Evolutionary conservation across 2,329 filamentous ascomycete species (phyloP).

Genomic region (Rhynchosporium graminicola): DNA sequence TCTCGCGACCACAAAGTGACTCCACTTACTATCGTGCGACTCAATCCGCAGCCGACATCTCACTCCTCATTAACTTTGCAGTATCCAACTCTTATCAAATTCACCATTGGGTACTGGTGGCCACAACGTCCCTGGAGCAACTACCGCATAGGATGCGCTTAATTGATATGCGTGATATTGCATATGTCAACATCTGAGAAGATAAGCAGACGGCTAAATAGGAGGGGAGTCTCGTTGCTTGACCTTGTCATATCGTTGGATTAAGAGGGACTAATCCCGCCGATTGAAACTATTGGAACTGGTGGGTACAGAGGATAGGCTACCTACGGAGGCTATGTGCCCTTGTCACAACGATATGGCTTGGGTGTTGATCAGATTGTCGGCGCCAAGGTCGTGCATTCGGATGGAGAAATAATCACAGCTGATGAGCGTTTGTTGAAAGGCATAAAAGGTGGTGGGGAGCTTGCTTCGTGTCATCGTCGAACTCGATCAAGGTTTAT

Average conservation of each 20-base stretch:
- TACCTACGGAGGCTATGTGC: slow-evolving; percentile 42
- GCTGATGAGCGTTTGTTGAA: slow-evolving; percentile 43
- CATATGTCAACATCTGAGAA: slow-evolving; percentile 36
- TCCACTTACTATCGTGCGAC: slow-evolving; percentile 35
- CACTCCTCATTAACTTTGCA: slow-evolving; percentile 28
- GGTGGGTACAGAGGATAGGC: slow-evolving; percentile 43
- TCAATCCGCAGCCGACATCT: slow-evolving; percentile 35
- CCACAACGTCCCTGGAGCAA: slow-evolving; percentile 42
- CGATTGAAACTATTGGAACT: slow-evolving; percentile 33
- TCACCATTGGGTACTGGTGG: slow-evolving; percentile 41
- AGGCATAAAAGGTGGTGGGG: slow-evolving; percentile 45
- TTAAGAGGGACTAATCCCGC: slow-evolving; percentile 39
- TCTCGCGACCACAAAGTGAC: slow-evolving; percentile 18
- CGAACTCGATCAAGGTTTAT: slow-evolving; percentile 46
- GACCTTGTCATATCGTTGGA: slow-evolving; percentile 38
- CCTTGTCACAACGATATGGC: slow-evolving; percentile 39
- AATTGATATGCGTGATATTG: slow-evolving; percentile 45
- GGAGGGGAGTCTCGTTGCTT: slow-evolving; percentile 43
- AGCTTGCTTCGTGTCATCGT: slow-evolving; percentile 45
- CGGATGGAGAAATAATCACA: slow-evolving; percentile 42
- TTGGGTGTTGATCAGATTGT: slow-evolving; percentile 44
- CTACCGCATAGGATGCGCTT: slow-evolving; percentile 40
- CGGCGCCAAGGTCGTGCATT: slow-evolving; percentile 44
- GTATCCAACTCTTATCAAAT: slow-evolving; percentile 26
- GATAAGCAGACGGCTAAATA: slow-evolving; percentile 39